phyloP scores from a whole-genome alignment of 352 stramenopile genomes.

The Thalassiosira allenii region DNA sequence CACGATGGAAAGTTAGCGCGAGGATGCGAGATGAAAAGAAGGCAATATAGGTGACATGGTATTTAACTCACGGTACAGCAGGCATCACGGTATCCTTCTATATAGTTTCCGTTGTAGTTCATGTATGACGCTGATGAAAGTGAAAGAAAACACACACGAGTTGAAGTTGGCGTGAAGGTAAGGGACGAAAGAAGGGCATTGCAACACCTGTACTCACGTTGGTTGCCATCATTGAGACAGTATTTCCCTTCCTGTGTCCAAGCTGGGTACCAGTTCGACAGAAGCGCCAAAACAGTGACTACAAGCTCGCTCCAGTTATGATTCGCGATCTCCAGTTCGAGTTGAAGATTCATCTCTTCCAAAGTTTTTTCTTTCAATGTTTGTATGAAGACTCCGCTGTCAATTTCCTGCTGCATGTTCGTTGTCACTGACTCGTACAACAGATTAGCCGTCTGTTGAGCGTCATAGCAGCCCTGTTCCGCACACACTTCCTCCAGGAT shows the following conservation, averaged over 20 bases:
- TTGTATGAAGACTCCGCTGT: conserved; percentile 17
- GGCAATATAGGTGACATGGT: too few species aligned
- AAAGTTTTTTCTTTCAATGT: conserved; percentile 1
- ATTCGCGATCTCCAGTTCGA: conserved; percentile 17
- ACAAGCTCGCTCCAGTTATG: conserved; percentile 27
- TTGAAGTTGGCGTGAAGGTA: not conserved
- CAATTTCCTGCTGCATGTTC: conserved; percentile 41
- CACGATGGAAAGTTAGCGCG: too few species aligned
- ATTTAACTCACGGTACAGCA: too few species aligned
- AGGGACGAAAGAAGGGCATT: not conserved
- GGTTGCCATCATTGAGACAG: conserved; percentile 48
- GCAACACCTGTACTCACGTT: conserved; percentile 4
- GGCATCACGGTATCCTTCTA: too few species aligned
- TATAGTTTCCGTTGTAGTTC: too few species aligned
- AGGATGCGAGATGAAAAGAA: too few species aligned
- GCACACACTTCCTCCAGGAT: conserved; percentile 37
- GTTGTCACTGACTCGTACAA: conserved; percentile 35
- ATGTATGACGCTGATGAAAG: conserved; percentile 28
- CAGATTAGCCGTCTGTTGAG: conserved; percentile 29
- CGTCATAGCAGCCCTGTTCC: conserved; percentile 4
- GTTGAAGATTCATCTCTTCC: conserved; percentile 4
- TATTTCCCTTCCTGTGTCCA: conserved; percentile 38
- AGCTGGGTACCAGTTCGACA: conserved; percentile 42
- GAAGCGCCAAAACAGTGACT: conserved; percentile 14
- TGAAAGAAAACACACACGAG: not conserved